These are phyloP conservation scores for Verruconis gallopava DNA, from an alignment of 2,329 filamentous ascomycete species.

Conservation along the genomic window DNA sequence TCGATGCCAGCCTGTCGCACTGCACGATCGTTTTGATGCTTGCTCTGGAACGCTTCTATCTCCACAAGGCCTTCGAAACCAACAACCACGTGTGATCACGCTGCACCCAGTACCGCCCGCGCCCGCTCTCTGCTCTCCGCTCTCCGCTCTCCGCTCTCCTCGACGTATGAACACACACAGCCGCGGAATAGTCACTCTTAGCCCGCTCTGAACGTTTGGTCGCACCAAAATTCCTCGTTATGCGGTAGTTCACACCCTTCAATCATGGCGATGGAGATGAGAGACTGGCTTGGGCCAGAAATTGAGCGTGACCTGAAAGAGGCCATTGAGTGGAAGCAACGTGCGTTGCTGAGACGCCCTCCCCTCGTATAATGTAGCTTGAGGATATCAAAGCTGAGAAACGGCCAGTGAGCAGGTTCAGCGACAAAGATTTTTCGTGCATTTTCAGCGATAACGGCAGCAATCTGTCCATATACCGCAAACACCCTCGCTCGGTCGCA, in stretches of 20 bases:
- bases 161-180: conserved; percentile 1
- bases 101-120: too few species aligned
- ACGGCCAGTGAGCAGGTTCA: not conserved
- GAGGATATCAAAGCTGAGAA: not conserved
- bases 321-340: conserved; percentile 1
- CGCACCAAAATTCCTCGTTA: too few species aligned
- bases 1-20: too few species aligned
- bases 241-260: too few species aligned
- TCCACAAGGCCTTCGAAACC: too few species aligned
- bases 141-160: not conserved
- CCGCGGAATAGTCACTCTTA: not conserved
- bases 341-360: not conserved
- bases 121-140: not conserved
- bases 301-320: conserved; percentile 3
- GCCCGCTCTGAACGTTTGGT: not conserved
- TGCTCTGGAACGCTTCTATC: too few species aligned
- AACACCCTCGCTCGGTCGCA: not conserved
- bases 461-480: not conserved
- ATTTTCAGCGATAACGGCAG: conserved; percentile 4
- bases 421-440: not conserved
- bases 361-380: too few species aligned
- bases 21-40: too few species aligned
- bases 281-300: conserved; percentile 4
- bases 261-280: not conserved
- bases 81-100: too few species aligned